phyloP scores from a whole-genome alignment of 2,329 filamentous ascomycete genomes.

The Neonectria coccinea region DNA sequence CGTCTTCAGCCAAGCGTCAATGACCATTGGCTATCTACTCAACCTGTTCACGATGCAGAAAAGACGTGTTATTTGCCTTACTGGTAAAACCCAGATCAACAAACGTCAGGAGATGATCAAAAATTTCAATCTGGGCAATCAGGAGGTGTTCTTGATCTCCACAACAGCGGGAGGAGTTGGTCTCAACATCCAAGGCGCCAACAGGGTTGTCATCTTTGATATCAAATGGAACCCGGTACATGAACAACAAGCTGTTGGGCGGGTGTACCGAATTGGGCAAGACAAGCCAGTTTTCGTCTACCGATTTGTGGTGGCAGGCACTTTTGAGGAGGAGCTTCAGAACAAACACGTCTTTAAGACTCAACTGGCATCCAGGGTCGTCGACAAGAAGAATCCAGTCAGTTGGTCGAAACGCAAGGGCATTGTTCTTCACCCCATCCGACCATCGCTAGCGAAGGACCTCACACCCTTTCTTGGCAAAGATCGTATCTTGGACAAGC shows the following conservation, averaged over 20 bases:
- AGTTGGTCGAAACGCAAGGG: constrained; percentile 69
- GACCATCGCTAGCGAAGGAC: constrained; percentile 62
- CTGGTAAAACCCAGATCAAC: constrained; percentile 70
- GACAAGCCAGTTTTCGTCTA: constrained; percentile 86
- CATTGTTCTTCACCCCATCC: constrained; percentile 71
- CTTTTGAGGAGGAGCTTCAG: constrained; percentile 80
- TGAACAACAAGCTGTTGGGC: constrained; percentile 88
- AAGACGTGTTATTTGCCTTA: constrained; percentile 69
- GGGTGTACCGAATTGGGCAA: constrained; percentile 89
- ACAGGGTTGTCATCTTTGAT: constrained; percentile 88
- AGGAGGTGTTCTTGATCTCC: constrained; percentile 81
- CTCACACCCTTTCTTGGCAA: constrained; percentile 67
- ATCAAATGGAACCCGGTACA: constrained; percentile 82
- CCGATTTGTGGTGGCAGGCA: constrained; percentile 81
- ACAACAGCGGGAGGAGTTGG: constrained; percentile 86
- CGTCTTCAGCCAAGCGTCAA: constrained; percentile 81
- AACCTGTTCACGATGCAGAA: constrained; percentile 62
- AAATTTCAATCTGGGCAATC: constrained; percentile 71
- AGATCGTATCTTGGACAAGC: constrained; percentile 69
- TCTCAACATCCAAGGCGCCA: constrained; percentile 85
- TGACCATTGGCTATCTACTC: constrained; percentile 77
- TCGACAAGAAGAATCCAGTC: constrained; percentile 85
- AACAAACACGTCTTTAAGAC: constrained; percentile 84
- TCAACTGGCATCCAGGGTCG: constrained; percentile 81
- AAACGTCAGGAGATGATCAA: constrained; percentile 74